Base-by-base conservation (phyloP, 345 rosid species). In the Lepidium sativum region DNA sequence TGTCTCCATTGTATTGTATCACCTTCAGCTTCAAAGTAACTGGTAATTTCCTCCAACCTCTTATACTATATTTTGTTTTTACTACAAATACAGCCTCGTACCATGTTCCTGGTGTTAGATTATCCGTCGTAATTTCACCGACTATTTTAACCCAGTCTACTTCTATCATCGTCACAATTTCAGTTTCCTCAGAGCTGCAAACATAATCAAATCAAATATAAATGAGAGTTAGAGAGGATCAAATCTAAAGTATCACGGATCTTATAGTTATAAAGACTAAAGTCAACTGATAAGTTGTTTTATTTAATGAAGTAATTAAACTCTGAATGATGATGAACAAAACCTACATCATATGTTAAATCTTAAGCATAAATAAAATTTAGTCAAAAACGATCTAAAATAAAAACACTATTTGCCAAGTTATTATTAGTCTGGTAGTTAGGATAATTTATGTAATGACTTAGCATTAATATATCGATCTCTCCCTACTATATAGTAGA, bases 121-220 rank as follows among this genome's bases (percentile, higher is more conserved):
- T 69, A 32, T 49, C 37, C 8, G 75, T 63, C 31, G 75, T 69
- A 12, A 79, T 72, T 49, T 29, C 75, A 6, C 76, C 84, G 8
- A 29, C 33, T 23, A 76, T 65, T 18, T 79, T 83, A 40, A 89
- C 81, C 89, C 88, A 79, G 21, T 86, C 64, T 11, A 81, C 69
- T 1, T 47, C 5, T 9, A 73, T 4, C 39, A 80, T 67, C 44
- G 69, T 83, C 0, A 80, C 84, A 51, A 74, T 75, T 12, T 84
- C 80, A 21, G 79, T 49, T 2, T 18, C 20, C 35, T 6, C 7
- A 17, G 21, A n/a, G n/a, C n/a, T n/a, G n/a, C n/a, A n/a, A n/a
- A n/a, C n/a, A n/a, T n/a, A n/a, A n/a, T n/a, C n/a, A n/a, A n/a
- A n/a, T n/a, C n/a, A n/a, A n/a, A n/a, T n/a, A n/a, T n/a, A n/a